These are phyloP conservation scores for Schizochytrium sp. DNA, from an alignment of 108 stramenopile species.

Conservation along the genomic window DNA sequence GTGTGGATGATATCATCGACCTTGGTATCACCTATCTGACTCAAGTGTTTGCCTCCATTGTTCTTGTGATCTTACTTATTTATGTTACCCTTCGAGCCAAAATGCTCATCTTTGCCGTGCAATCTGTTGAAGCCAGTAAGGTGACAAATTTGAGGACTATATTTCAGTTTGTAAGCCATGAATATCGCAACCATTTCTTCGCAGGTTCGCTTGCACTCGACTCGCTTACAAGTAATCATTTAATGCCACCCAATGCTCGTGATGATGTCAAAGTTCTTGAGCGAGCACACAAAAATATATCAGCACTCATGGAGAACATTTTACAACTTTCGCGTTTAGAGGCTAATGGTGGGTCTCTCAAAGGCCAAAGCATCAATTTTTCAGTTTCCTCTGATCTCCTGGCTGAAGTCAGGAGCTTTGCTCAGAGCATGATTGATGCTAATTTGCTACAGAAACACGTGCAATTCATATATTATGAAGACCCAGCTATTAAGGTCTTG, in stretches of 20 bases:
- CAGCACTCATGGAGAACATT: conserved; percentile 26
- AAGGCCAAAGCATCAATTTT: not conserved
- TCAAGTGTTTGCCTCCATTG: not conserved
- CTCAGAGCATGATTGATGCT: not conserved
- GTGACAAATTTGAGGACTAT: not conserved
- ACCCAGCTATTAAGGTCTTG: not conserved
- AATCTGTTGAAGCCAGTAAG: not conserved
- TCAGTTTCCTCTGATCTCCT: not conserved
- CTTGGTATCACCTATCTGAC: not conserved
- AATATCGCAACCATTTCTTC: conserved; percentile 8
- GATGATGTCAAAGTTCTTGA: not conserved
- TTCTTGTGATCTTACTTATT: not conserved
- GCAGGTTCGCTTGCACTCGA: conserved; percentile 22
- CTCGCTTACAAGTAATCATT: conserved; percentile 34
- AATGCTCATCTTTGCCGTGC: not conserved
- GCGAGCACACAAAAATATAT: conserved; percentile 25
- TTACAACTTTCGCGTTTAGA: conserved; percentile 18
- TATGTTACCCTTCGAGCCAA: conserved; percentile 26
- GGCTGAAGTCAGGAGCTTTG: not conserved
- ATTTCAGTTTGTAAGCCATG: conserved; percentile 29
- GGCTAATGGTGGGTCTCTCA: not conserved
- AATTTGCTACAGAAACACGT: not conserved
- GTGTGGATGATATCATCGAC: not conserved
- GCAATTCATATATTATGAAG: not conserved
- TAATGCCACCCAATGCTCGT: not conserved